Percentiles rank a stretch among this genome's conserved stretches.
Evolutionary conservation across 169 alveolate species (phyloP).

Genomic region (Pseudocohnilembus persalinus): DNA sequence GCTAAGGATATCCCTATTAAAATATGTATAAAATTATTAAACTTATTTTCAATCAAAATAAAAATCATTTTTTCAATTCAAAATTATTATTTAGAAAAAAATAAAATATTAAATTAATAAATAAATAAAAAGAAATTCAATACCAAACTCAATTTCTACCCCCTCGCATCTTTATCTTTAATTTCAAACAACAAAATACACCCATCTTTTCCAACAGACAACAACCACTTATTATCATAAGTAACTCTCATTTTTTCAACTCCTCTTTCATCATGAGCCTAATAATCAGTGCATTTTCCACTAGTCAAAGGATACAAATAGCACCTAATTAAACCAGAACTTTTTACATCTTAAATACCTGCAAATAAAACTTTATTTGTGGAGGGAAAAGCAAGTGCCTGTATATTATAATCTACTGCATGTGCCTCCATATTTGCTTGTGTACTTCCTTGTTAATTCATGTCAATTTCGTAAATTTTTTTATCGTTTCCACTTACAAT

Average conservation of each 20-base stretch:
- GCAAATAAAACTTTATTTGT: conserved; percentile 41
- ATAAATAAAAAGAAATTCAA: conserved; percentile 20
- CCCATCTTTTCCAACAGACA: conserved; percentile 91
- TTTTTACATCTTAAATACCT: conserved; percentile 32
- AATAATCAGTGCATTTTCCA: conserved; percentile 66
- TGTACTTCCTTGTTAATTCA: not conserved
- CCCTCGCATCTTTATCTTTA: conserved; percentile 72
- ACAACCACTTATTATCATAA: conserved; percentile 82
- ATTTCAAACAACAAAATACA: conserved; percentile 86
- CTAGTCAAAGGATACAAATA: conserved; percentile 37
- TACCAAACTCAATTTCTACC: conserved; percentile 51
- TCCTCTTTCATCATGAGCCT: conserved; percentile 85
- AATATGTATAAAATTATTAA: too few relatives aligned
- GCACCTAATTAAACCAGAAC: conserved; percentile 44
- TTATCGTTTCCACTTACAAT: conserved; percentile 27
- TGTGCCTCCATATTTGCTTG: conserved; percentile 20
- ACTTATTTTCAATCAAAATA: too few relatives aligned
- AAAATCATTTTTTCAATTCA: too few relatives aligned
- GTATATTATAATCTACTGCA: conserved; percentile 26
- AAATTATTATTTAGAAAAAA: too few relatives aligned
- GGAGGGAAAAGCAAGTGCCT: conserved; percentile 26
- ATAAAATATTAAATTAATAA: not conserved
- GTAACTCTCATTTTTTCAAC: conserved; percentile 80
- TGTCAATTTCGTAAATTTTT: conserved; percentile 2
- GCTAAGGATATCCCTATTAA: conserved; percentile 32